These are phyloP conservation scores for Lactarius indigo DNA, from an alignment of 768 basidiomycete genomes.

Conservation along the genomic window DNA sequence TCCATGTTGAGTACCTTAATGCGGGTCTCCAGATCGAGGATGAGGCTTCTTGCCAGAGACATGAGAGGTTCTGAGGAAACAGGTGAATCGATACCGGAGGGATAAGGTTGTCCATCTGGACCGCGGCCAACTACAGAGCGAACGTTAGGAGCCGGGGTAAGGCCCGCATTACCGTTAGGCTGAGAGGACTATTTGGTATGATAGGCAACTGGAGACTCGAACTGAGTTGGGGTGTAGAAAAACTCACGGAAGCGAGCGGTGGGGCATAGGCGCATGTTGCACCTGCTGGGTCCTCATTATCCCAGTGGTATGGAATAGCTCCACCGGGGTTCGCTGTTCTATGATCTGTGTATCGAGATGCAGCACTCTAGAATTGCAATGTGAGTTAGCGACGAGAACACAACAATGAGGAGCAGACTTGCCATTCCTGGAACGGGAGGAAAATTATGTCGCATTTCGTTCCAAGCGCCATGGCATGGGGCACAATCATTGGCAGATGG, in stretches of 20 bases:
- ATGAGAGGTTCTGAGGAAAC: neutral
- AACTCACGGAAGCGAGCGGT: neutral
- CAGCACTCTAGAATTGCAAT: neutral
- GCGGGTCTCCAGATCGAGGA: constrained; percentile 3
- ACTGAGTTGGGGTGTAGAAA: neutral
- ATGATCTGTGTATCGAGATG: neutral
- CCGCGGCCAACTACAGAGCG: neutral
- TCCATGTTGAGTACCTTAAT: constrained; percentile 1
- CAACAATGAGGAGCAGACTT: neutral
- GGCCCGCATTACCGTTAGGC: neutral
- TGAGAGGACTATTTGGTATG: neutral
- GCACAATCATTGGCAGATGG: neutral
- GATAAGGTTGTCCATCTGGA: neutral
- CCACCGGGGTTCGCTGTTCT: neutral
- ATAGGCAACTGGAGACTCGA: neutral
- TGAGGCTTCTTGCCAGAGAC: neutral
- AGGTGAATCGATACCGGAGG: neutral
- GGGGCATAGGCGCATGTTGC: neutral
- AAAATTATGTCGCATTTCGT: neutral
- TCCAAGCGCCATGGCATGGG: neutral
- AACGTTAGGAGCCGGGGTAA: neutral
- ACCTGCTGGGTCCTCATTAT: neutral
- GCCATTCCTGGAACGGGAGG: neutral
- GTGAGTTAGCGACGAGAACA: neutral
- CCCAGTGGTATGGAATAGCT: neutral